Conservation (phyloP, 2,329 filamentous ascomycete species). For the Colletotrichum tamarilloi region DNA sequence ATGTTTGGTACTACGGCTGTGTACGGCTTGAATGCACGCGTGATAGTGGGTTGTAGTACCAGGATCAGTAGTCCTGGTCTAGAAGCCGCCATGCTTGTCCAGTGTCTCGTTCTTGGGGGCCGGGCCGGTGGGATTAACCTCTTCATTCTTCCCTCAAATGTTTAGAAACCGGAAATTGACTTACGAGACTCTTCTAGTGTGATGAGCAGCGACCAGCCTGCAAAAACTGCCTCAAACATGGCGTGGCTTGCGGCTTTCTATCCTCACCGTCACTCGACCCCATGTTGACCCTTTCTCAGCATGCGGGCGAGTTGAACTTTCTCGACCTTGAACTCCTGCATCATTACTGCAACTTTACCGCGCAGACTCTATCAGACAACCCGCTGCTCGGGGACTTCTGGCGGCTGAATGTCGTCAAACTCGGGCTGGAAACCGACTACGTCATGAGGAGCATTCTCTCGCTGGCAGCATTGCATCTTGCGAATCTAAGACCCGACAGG, state of each 20-base stretch:
- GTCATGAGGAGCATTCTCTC: slow-evolving; percentile 61
- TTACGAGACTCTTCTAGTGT: slow-evolving; percentile 43
- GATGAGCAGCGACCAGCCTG: slow-evolving; percentile 53
- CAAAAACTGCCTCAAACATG: slow-evolving; percentile 53
- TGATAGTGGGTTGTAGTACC: neutral
- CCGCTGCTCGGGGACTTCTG: slow-evolving; percentile 56
- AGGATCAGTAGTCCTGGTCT: neutral
- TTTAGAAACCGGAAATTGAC: slow-evolving; percentile 1
- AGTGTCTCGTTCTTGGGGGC: neutral
- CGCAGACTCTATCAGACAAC: slow-evolving; percentile 56
- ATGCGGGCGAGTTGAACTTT: slow-evolving; percentile 45
- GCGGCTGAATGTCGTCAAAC: slow-evolving; percentile 57
- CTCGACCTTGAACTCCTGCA: slow-evolving; percentile 64
- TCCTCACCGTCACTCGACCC: slow-evolving; percentile 12
- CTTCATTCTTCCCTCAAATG: neutral
- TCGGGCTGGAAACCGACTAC: slow-evolving; percentile 58
- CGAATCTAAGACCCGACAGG: slow-evolving; percentile 42
- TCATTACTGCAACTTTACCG: slow-evolving; percentile 62
- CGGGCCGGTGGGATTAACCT: neutral
- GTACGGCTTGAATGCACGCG: neutral
- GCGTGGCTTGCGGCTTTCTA: slow-evolving; percentile 51
- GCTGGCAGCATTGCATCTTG: slow-evolving; percentile 60
- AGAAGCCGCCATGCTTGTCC: neutral
- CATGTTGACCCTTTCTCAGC: slow-evolving; percentile 26
- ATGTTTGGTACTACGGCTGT: neutral